A percentile compares a stretch with the other conserved stretches of the same genome.
Evolutionary conservation across 176 grass and related monocot species (phyloP).

Genomic region (bread wheat (Triticum aestivum)): IWGSC_CS_RefSeq_v2.1 NC_057798.1:344525103-344525602

Average conservation of each 20-base stretch:
- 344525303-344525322: constrained; percentile 10
- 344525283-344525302: constrained; percentile 56
- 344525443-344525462: constrained; percentile 22
- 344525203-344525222: constrained; percentile 81
- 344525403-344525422: constrained; percentile 22
- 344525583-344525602: constrained; percentile 32
- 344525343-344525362: background rate
- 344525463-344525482: constrained; percentile 1
- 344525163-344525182: constrained; percentile 22
- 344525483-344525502: constrained; percentile 11
- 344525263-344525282: constrained; percentile 48
- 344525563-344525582: constrained; percentile 54
- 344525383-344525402: constrained; percentile 2
- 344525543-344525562: constrained; percentile 10
- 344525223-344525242: constrained; percentile 86
- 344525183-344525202: constrained; percentile 87
- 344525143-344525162: constrained; percentile 17
- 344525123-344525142: constrained; percentile 4
- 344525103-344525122: background rate
- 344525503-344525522: background rate
- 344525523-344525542: constrained; percentile 1
- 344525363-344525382: constrained; percentile 14
- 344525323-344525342: constrained; percentile 12
- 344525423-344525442: constrained; percentile 16
- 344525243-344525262: constrained; percentile 81